Evolutionary conservation across 805 yeast species (phyloP).

Genomic region (Candida sakaeoensis): DNA sequence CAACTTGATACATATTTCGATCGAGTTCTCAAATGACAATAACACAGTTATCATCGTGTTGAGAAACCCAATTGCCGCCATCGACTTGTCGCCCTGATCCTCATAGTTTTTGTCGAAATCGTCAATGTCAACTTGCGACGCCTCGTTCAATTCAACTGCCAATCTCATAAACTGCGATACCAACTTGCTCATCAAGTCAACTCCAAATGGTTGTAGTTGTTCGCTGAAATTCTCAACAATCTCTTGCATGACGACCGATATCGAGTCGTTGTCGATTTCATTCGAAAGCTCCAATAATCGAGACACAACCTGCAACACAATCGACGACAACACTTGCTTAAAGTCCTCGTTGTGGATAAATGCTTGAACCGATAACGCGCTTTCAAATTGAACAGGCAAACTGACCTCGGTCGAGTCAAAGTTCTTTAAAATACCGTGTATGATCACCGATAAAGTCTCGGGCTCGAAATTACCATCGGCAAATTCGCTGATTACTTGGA

Average conservation of each 20-base stretch:
- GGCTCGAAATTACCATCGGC: constrained; percentile 53
- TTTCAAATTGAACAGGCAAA: constrained; percentile 76
- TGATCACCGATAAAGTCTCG: constrained; percentile 21
- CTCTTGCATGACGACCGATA: constrained; percentile 91
- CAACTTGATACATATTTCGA: constrained; percentile 57
- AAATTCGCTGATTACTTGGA: constrained; percentile 63
- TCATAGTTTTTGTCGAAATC: constrained; percentile 26
- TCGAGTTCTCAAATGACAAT: constrained; percentile 77
- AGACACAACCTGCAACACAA: constrained; percentile 80
- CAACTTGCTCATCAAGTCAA: constrained; percentile 48
- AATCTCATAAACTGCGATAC: constrained; percentile 61
- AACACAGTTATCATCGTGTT: constrained; percentile 81
- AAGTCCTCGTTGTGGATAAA: constrained; percentile 64
- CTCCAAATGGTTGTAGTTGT: constrained; percentile 83
- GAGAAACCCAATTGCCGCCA: constrained; percentile 78
- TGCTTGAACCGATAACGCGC: constrained; percentile 82
- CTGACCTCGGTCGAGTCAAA: constrained; percentile 28
- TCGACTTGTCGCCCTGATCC: constrained; percentile 60
- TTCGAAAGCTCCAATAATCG: constrained; percentile 69
- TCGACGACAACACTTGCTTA: constrained; percentile 60
- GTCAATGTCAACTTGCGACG: constrained; percentile 28
- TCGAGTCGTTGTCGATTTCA: constrained; percentile 80
- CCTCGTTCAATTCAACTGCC: constrained; percentile 50
- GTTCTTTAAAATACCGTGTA: constrained; percentile 31
- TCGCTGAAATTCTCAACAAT: constrained; percentile 85